These are phyloP conservation scores for Vitis vinifera DNA, from an alignment of 164 flowering plant species.

Conservation along the genomic window DNA sequence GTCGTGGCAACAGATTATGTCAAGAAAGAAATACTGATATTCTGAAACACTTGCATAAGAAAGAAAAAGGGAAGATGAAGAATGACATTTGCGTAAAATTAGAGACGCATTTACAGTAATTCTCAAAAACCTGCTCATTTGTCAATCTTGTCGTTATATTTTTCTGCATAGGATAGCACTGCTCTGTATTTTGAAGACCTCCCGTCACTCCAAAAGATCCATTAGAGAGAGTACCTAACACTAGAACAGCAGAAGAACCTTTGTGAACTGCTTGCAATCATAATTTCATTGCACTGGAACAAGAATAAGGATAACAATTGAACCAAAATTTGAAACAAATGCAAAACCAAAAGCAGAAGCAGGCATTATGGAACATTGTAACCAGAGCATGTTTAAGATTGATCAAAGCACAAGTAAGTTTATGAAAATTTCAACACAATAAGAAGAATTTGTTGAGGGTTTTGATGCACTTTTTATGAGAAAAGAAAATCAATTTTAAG, in stretches of 20 bases:
- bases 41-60: background rate
- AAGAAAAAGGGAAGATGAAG: background rate
- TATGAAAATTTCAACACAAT: too few relatives aligned
- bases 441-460: background rate
- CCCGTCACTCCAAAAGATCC: slow-evolving; percentile 40
- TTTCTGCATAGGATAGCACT: slow-evolving; percentile 72
- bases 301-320: background rate
- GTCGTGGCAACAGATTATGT: background rate
- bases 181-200: slow-evolving; percentile 50
- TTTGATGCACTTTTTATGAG: background rate
- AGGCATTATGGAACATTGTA: background rate
- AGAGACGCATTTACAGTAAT: background rate
- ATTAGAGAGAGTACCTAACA: slow-evolving; percentile 36
- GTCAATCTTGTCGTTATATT: slow-evolving; percentile 54
- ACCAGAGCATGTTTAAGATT: background rate
- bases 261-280: background rate
- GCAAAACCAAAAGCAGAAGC: background rate
- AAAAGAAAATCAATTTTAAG: background rate
- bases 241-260: slow-evolving; percentile 37
- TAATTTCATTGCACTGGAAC: background rate
- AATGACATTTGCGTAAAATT: background rate
- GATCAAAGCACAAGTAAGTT: background rate
- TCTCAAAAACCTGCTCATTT: slow-evolving; percentile 76
- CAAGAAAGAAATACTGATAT: too few relatives aligned
- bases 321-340: background rate